Percentiles rank a stretch among this genome's conserved stretches.
These are phyloP conservation scores for Mycena rebaudengoi DNA, from an alignment of 768 basidiomycete genomes.

Conservation along the genomic window DNA sequence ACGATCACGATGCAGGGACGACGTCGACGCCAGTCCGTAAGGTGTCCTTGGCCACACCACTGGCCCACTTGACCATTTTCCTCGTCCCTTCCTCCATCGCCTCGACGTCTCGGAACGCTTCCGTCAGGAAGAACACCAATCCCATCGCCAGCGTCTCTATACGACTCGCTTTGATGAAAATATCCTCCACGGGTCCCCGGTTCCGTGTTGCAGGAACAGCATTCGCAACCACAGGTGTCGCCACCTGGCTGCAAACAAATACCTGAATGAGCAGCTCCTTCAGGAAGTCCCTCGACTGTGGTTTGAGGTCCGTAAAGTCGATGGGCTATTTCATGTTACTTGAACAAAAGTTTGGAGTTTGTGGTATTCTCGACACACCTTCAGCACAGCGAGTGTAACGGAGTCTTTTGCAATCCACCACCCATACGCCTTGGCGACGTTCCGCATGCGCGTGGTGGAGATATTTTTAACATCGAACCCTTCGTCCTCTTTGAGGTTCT, in stretches of 20 bases:
- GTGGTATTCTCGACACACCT: conserved; percentile 57
- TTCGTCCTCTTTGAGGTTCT: conserved; percentile 62
- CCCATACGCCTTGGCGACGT: conserved; percentile 86
- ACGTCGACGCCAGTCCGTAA: conserved; percentile 70
- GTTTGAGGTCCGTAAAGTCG: conserved; percentile 81
- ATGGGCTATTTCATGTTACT: conserved; percentile 67
- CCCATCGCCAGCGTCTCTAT: conserved; percentile 77
- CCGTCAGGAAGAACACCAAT: conserved; percentile 72
- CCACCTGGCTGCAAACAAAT: conserved; percentile 77
- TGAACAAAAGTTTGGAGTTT: background rate
- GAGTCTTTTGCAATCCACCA: conserved; percentile 95
- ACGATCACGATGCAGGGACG: conserved; percentile 37
- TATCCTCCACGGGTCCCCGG: conserved; percentile 72
- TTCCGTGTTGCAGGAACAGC: conserved; percentile 56
- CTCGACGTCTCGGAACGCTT: conserved; percentile 45
- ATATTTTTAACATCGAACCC: conserved; percentile 61
- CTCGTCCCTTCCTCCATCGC: conserved; percentile 43
- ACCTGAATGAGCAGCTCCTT: conserved; percentile 72
- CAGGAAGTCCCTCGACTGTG: conserved; percentile 72
- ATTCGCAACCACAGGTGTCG: conserved; percentile 67
- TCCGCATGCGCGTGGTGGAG: conserved; percentile 65
- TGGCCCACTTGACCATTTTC: conserved; percentile 72
- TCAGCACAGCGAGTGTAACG: conserved; percentile 78
- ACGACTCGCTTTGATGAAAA: conserved; percentile 79
- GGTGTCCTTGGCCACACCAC: conserved; percentile 72